Evolutionary conservation across 2,329 filamentous ascomycete genomes (phyloP), one percentile per base, ranked within the genome.

Genomic region (Alternaria tenuissima): DNA sequence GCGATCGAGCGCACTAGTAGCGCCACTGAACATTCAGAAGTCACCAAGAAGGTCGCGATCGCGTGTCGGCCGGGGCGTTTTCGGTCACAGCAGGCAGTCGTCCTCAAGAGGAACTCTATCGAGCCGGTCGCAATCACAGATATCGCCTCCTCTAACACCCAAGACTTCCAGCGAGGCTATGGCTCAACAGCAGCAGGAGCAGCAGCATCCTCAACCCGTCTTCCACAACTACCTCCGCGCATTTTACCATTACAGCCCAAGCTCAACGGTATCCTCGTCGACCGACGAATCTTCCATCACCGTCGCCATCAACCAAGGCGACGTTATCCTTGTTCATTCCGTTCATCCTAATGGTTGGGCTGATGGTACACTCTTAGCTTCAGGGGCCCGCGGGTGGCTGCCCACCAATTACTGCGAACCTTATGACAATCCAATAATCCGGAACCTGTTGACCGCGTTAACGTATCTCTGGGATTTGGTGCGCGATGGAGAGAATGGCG

Each of bases 321-420:
- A 99, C 73, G 88, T 99, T 49, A 90, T 99, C 55, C 81, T 99
- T 59, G 91, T 99, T 22, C 95, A 99, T 79, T 97, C 95, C 4
- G 92, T 98, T 67, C 95, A 99, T 79, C 95, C 93, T 62, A 99
- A 98, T 81, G 95, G 95, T 69, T 99, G 95, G 95, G 95, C 95
- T 32, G 95, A 99, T 78, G 95, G 95, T 52, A 99, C 95, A 1
- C 83, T 97, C 41, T 81, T 99, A 62, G 86, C 90, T 24, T 92
- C 93, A 3, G 94, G 94, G 26, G 91, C 91, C 52, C 87, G 95
- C 68, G 95, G 95, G 64, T 99, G 95, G 95, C 83, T 99, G 61
- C 95, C 95, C 3, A 99, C 95, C 8, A 99, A 99, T 79, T 99
- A 98, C 78, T 99, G 95, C 82, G 94, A 97, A 76, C 87, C 92